A percentile compares a stretch with the other conserved stretches of the same genome.
Evolutionary conservation across 1,139 yeast species (phyloP).

Genomic region (Sugiyamaella grinbergsii): DNA sequence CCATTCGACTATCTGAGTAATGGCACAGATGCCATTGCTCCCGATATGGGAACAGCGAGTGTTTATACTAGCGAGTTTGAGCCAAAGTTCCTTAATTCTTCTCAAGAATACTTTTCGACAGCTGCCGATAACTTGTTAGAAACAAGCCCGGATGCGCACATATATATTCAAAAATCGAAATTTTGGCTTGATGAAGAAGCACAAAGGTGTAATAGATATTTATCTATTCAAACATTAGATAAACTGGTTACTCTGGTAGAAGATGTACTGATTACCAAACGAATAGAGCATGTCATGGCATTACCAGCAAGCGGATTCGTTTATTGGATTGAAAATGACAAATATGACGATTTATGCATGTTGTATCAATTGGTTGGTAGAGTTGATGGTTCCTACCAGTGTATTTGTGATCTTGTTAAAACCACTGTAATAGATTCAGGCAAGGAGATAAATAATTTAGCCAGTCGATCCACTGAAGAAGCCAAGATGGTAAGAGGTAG

Average conservation of each 20-base stretch:
- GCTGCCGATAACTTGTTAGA: slow-evolving; percentile 50
- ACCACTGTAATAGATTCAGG: slow-evolving; percentile 53
- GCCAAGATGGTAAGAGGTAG: slow-evolving; percentile 29
- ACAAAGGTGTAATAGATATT: slow-evolving; percentile 54
- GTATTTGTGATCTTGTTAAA: slow-evolving; percentile 54
- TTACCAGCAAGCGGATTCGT: slow-evolving; percentile 58
- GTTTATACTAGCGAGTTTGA: slow-evolving; percentile 70
- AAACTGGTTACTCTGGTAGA: slow-evolving; percentile 60
- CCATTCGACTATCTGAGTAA: slow-evolving; percentile 4
- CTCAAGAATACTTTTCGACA: slow-evolving; percentile 57
- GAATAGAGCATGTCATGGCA: slow-evolving; percentile 55
- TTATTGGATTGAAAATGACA: slow-evolving; percentile 53
- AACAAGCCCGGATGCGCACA: slow-evolving; percentile 50
- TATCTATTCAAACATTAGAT: slow-evolving; percentile 53
- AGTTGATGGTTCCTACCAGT: slow-evolving; percentile 55
- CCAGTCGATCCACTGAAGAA: slow-evolving; percentile 29
- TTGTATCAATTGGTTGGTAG: slow-evolving; percentile 55
- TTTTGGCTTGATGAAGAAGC: slow-evolving; percentile 61
- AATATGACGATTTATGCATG: slow-evolving; percentile 47
- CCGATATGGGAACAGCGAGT: slow-evolving; percentile 39
- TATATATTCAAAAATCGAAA: slow-evolving; percentile 58
- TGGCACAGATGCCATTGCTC: neutral
- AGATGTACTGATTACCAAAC: slow-evolving; percentile 61
- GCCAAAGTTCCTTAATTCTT: slow-evolving; percentile 57
- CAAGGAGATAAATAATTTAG: slow-evolving; percentile 38